Percentiles rank a stretch among this genome's conserved stretches.
Evolutionary conservation across 495 filamentous ascomycete genomes (phyloP).

Genomic region (Trichoderma erinaceum): DNA sequence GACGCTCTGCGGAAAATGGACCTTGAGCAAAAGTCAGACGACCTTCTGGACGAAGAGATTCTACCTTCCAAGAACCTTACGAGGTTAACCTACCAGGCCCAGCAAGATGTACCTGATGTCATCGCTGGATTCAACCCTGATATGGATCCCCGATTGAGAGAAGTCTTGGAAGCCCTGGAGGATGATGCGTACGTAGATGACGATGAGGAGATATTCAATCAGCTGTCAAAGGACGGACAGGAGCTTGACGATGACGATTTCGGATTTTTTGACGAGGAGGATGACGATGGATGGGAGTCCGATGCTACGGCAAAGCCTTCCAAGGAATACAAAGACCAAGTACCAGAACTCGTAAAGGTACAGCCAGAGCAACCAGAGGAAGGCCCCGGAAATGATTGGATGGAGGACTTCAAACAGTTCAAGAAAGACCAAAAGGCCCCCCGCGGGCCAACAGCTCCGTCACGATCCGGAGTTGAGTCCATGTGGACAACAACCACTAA

Average conservation of each 20-base stretch:
- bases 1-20: constrained; percentile 68
- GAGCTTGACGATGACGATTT: constrained; percentile 51
- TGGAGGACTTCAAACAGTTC: constrained; percentile 84
- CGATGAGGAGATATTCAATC: constrained; percentile 69
- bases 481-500: constrained; percentile 74
- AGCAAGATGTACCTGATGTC: constrained; percentile 86
- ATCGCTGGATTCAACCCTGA: constrained; percentile 93
- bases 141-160: constrained; percentile 92
- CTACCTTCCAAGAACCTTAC: constrained; percentile 64
- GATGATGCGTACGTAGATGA: constrained; percentile 96
- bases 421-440: constrained; percentile 62
- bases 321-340: constrained; percentile 42
- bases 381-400: constrained; percentile 62
- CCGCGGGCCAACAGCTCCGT: constrained; percentile 34
- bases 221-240: constrained; percentile 65
- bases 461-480: constrained; percentile 60
- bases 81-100: constrained; percentile 78
- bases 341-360: constrained; percentile 44
- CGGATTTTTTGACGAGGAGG: constrained; percentile 51
- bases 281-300: constrained; percentile 85
- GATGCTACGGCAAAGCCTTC: constrained; percentile 80
- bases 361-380: constrained; percentile 39
- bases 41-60: constrained; percentile 60
- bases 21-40: constrained; percentile 52
- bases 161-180: constrained; percentile 89